Evolutionary conservation across 2,329 filamentous ascomycete genomes (phyloP).

Genomic region (Aspergillus pseudoterreus): DNA sequence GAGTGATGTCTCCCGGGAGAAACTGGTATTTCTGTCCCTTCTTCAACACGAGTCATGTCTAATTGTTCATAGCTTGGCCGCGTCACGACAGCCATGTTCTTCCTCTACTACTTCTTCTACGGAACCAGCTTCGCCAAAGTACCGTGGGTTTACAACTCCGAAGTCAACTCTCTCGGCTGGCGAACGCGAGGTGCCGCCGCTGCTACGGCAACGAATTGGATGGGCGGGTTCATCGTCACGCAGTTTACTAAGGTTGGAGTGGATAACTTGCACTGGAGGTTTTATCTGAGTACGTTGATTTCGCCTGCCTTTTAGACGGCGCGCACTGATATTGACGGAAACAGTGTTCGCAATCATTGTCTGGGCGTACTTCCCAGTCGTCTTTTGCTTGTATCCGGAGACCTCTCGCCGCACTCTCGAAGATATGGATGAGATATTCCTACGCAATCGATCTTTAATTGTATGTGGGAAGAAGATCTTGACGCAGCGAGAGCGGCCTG

Average conservation of each 20-base stretch:
- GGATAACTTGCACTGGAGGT: neutral
- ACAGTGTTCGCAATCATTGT: conserved; percentile 2
- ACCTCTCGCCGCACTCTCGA: neutral
- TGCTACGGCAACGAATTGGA: conserved; percentile 1
- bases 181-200: neutral
- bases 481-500: neutral
- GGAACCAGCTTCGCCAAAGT: conserved; percentile 2
- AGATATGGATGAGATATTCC: conserved; percentile 4
- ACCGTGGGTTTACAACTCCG: conserved; percentile 1
- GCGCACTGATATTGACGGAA: too few relatives aligned
- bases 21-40: neutral
- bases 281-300: neutral
- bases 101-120: conserved; percentile 2
- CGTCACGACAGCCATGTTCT: conserved; percentile 2
- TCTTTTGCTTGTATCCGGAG: neutral
- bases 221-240: conserved; percentile 1
- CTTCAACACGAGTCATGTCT: neutral
- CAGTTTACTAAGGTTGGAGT: neutral
- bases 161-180: conserved; percentile 1
- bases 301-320: too few relatives aligned
- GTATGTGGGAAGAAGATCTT: neutral
- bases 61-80: neutral
- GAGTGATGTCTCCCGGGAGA: neutral
- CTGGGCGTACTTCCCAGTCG: neutral
- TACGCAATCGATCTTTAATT: neutral